Conservation (phyloP, 805 yeast species). For the Metschnikowia vanudenii region DNA sequence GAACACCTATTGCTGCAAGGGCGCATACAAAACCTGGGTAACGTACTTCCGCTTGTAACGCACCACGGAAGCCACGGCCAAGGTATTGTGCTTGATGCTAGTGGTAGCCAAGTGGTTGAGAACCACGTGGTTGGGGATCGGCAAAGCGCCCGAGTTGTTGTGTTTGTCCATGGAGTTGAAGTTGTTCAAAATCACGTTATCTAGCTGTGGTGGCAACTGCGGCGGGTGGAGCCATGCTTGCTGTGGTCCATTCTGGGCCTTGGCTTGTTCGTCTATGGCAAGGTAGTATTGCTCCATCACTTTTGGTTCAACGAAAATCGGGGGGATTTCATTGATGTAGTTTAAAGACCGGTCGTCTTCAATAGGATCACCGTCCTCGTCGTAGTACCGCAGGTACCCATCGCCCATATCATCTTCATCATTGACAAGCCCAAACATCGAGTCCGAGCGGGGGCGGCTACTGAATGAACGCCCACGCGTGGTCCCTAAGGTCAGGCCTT, state of each 20-base stretch:
- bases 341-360: slow-evolving; percentile 25
- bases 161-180: slow-evolving; percentile 58
- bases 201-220: slow-evolving; percentile 93
- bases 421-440: slow-evolving; percentile 59
- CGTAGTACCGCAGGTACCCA: slow-evolving; percentile 76
- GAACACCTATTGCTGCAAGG: slow-evolving; percentile 30
- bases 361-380: slow-evolving; percentile 41
- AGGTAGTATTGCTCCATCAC: slow-evolving; percentile 85
- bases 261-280: slow-evolving; percentile 70
- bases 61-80: slow-evolving; percentile 90
- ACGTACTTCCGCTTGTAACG: slow-evolving; percentile 86
- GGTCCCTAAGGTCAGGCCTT: slow-evolving; percentile 11
- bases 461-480: slow-evolving; percentile 29
- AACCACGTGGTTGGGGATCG: slow-evolving; percentile 93
- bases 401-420: slow-evolving; percentile 83
- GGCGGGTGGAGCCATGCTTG: slow-evolving; percentile 87
- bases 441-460: slow-evolving; percentile 46
- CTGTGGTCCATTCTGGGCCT: slow-evolving; percentile 52
- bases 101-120: slow-evolving; percentile 94
- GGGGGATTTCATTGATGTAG: slow-evolving; percentile 71
- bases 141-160: slow-evolving; percentile 84
- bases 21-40: slow-evolving; percentile 90
- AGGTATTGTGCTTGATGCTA: slow-evolving; percentile 86
- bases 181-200: slow-evolving; percentile 85
- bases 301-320: slow-evolving; percentile 79